These are phyloP conservation scores for Rhynchosporium secalis DNA, from an alignment of 2,329 filamentous ascomycete species.

Conservation along the genomic window DNA sequence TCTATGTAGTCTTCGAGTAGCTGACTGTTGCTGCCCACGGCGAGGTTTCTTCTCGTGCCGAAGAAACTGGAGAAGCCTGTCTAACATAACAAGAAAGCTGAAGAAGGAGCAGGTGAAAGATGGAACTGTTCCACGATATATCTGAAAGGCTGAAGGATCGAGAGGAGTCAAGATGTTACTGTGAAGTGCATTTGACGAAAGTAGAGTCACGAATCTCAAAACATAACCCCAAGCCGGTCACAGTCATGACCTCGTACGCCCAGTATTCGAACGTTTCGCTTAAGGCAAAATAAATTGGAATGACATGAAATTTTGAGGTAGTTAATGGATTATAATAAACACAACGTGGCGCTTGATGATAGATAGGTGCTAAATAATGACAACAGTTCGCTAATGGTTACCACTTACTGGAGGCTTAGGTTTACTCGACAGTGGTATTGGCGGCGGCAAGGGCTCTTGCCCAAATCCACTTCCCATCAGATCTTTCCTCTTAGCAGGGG, in stretches of 20 bases:
- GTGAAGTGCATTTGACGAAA: background rate
- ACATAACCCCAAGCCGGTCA: background rate
- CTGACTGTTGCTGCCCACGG: background rate
- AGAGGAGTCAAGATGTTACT: background rate
- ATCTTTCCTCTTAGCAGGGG: conserved; percentile 36
- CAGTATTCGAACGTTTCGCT: background rate
- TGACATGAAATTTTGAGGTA: background rate
- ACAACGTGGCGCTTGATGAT: background rate
- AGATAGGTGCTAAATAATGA: conserved; percentile 5
- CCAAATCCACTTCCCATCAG: conserved; percentile 20
- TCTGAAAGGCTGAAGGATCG: background rate
- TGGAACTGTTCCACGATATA: background rate
- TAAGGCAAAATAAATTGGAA: background rate
- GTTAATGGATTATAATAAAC: background rate
- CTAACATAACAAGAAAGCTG: background rate
- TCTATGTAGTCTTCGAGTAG: background rate
- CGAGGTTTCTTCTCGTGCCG: background rate
- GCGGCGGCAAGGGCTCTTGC: conserved; percentile 28
- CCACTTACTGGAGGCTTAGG: conserved; percentile 40
- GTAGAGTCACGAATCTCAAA: background rate
- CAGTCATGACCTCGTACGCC: background rate
- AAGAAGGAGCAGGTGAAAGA: background rate
- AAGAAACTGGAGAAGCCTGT: conserved; percentile 3
- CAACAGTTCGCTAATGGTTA: conserved; percentile 23
- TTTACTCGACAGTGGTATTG: conserved; percentile 38